Base-by-base conservation (phyloP, 2,329 filamentous ascomycete genomes). In the Cercospora zeina region DNA sequence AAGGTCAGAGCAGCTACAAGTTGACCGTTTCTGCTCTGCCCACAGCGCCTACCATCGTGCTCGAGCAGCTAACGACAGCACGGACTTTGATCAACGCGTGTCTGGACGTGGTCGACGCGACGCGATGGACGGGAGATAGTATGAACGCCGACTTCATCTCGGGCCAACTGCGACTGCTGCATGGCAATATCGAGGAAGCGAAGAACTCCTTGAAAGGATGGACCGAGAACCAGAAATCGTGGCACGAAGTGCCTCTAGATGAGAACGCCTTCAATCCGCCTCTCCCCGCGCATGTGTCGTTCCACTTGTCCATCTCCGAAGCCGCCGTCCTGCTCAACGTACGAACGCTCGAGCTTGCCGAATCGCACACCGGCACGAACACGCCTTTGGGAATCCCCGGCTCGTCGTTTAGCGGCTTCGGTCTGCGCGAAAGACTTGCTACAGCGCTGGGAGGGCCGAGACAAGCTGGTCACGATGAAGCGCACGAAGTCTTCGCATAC, bases 101-200 rank as follows among this genome's bases (percentile, higher is more conserved):
- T 61, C 85, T 97, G 65, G 91, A 96, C 75, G 86, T 96, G 51
- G 87, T 96, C 54, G 85, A 89, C 69, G 84, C 96, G 14, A 91
- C 89, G 49, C 83, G 89, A 30, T 88, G 87, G 80, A 89, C 89
- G 36, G 86, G 87, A 14, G 85, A 90, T 71, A 79, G 82, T n/a
- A 80, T 78, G 50, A 81, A 85, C 69, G 81, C 83, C 54, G 77
- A 79, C 69, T 84, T 85, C 74, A 82, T 86, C 71, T 81, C 79
- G 66, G 81, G 84, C 61, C 83, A 87, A 77, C 76, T 86, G 71
- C 78, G 80, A 59, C 77, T 87, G 67, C 75, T 85, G 65, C 80
- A 84, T 64, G 85, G 87, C 62, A 85, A 86, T 65, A 82, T 88
- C 39, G 77, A 80, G 56, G 84, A 87, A 68, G 86, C 85, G n/a